A percentile compares a stretch with the other conserved stretches of the same genome.
Conservation (phyloP, 1,139 yeast genomes). For the Scheffersomyces stambukii region DNA sequence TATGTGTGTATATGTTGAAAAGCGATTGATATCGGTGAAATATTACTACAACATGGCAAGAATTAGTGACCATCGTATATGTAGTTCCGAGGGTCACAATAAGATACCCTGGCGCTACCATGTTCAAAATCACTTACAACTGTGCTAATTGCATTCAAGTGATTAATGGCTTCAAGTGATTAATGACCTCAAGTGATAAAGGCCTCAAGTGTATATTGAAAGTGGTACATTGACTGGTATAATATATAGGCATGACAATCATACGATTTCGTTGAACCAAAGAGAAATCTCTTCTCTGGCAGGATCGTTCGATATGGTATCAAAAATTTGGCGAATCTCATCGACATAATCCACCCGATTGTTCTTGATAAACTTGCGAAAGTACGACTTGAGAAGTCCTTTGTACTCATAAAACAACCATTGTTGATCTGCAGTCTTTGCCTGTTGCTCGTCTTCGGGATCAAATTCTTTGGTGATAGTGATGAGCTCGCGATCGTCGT, state of each 20-base stretch:
- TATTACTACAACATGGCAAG: too few relatives aligned
- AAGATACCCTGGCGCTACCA: too few relatives aligned
- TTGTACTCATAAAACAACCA: conserved; percentile 44
- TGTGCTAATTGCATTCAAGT: too few relatives aligned
- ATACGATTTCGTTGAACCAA: conserved; percentile 21
- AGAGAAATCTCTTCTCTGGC: conserved; percentile 23
- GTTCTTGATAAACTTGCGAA: conserved; percentile 26
- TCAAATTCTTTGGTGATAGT: too few relatives aligned
- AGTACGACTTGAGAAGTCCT: conserved; percentile 39
- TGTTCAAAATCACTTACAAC: too few relatives aligned
- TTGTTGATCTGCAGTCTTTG: conserved; percentile 30
- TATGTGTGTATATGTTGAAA: too few relatives aligned
- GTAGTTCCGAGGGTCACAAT: too few relatives aligned
- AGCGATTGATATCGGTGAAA: too few relatives aligned
- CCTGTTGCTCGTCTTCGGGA: conserved; percentile 22
- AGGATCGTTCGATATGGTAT: conserved; percentile 21
- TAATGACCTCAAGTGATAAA: too few relatives aligned
- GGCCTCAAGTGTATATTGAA: too few relatives aligned
- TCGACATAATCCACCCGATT: conserved; percentile 16
- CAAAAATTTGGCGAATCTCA: conserved; percentile 19
- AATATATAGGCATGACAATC: conserved; percentile 1
- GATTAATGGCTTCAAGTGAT: too few relatives aligned
- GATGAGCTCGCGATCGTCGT: conserved; percentile 20
- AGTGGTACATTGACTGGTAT: background rate
- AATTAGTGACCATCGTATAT: too few relatives aligned